These are phyloP conservation scores for Salix caprea DNA, from an alignment of 345 rosid species.

Conservation along the genomic window DNA sequence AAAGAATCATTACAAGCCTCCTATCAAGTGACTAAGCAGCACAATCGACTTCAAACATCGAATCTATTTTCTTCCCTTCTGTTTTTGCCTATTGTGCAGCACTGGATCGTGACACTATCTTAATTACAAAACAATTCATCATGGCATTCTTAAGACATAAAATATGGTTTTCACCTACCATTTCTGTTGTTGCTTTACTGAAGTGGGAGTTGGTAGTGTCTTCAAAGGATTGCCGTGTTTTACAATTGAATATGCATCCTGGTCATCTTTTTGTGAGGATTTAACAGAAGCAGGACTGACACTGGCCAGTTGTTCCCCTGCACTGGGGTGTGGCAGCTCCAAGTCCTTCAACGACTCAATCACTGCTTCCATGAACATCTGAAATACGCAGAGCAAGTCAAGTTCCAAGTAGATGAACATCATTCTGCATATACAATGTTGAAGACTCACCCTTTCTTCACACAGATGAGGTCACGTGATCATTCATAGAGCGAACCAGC, in stretches of 20 bases:
- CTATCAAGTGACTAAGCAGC: neutral
- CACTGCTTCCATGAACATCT: constrained; percentile 92
- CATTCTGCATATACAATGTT: neutral
- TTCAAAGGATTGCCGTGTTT: neutral
- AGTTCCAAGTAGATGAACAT: neutral
- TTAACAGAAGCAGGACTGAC: constrained; percentile 23
- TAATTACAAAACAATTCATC: constrained; percentile 42
- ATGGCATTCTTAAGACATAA: constrained; percentile 10
- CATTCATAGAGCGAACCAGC: too few relatives aligned
- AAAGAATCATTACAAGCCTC: constrained; percentile 6
- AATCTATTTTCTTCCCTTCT: constrained; percentile 16
- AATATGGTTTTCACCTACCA: constrained; percentile 30
- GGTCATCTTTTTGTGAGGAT: constrained; percentile 26
- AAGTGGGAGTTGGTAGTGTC: neutral
- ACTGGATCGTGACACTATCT: constrained; percentile 27
- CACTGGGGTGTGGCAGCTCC: constrained; percentile 27
- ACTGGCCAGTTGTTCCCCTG: constrained; percentile 7
- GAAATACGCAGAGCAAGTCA: constrained; percentile 19
- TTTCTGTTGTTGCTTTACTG: constrained; percentile 29
- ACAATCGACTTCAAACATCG: constrained; percentile 7
- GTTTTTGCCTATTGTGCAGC: constrained; percentile 28
- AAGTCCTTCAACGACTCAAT: constrained; percentile 63
- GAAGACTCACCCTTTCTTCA: constrained; percentile 55
- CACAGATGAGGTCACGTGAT: too few relatives aligned
- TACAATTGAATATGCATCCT: constrained; percentile 2